Percentiles rank a stretch among this genome's conserved stretches.
Evolutionary conservation across 768 basidiomycete species (phyloP).

Genomic region (Mycena filopes): DNA sequence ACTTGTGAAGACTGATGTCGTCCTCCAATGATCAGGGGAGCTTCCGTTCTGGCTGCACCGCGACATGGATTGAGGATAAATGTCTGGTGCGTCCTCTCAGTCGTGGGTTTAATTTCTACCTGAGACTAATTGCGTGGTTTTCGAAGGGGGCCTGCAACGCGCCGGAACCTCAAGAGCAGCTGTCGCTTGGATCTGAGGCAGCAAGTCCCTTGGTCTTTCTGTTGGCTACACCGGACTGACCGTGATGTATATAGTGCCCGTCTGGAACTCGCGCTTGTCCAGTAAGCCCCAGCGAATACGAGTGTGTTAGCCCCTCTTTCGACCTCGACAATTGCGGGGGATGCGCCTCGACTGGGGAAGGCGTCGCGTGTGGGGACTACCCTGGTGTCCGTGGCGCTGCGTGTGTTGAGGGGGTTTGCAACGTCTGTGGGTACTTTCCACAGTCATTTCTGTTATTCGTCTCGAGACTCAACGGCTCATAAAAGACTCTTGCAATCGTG

Average conservation of each 20-base stretch:
- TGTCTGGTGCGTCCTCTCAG: slow-evolving; percentile 2
- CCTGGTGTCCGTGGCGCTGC: slow-evolving; percentile 30
- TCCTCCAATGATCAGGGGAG: slow-evolving; percentile 12
- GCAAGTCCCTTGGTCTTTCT: background rate
- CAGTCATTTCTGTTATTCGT: background rate
- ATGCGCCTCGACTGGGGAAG: slow-evolving; percentile 32
- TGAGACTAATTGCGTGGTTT: too few species aligned
- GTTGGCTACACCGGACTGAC: too few species aligned
- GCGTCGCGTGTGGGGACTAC: slow-evolving; percentile 30
- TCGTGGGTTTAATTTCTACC: background rate
- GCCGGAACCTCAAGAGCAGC: slow-evolving; percentile 1
- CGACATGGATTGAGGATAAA: slow-evolving; percentile 2
- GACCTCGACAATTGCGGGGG: slow-evolving; percentile 38
- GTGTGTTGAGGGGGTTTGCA: slow-evolving; percentile 30
- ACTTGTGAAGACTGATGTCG: background rate
- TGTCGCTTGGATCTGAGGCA: slow-evolving; percentile 10
- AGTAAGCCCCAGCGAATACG: slow-evolving; percentile 24
- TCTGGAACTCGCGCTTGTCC: slow-evolving; percentile 28
- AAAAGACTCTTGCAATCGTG: slow-evolving; percentile 24
- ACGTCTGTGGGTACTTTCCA: slow-evolving; percentile 27
- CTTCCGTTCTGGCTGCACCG: slow-evolving; percentile 22
- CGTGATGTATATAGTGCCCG: slow-evolving; percentile 26
- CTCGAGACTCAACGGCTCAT: background rate
- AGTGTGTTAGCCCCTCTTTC: slow-evolving; percentile 29
- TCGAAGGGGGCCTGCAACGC: slow-evolving; percentile 3